Conservation (phyloP, 108 stramenopile species). For the Halocafeteria seosinensis region DNA sequence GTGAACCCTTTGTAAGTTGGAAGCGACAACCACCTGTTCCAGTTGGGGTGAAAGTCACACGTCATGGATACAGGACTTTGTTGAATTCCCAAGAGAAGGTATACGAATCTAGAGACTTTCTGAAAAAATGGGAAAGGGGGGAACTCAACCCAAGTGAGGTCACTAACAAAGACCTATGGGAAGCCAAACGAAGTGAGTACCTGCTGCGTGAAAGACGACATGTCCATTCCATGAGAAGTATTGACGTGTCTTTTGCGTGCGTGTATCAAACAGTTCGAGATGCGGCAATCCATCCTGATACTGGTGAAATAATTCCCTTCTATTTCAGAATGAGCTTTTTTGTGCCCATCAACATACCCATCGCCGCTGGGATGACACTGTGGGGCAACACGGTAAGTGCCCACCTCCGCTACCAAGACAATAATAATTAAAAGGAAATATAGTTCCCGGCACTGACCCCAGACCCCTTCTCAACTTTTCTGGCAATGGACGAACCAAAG, state of each 20-base stretch:
- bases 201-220: not conserved
- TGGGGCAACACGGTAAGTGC: not conserved
- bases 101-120: not conserved
- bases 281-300: not conserved
- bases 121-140: not conserved
- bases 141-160: not conserved
- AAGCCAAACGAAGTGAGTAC: not conserved
- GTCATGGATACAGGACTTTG: not conserved
- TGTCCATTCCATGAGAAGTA: not conserved
- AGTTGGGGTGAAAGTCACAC: not conserved
- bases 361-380: not conserved
- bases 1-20: not conserved
- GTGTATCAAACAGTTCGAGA: not conserved
- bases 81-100: not conserved
- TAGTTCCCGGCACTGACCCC: not conserved
- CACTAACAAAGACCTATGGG: not conserved
- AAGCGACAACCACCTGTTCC: not conserved
- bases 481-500: slow-evolving; percentile 35
- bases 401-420: no score
- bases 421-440: no score
- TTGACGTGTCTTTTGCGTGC: no score
- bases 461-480: slow-evolving; percentile 8
- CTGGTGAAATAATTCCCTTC: not conserved
- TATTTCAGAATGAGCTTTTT: not conserved
- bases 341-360: not conserved